Conservation (phyloP, 352 stramenopile species). For the Globisporangium echinulatum region DNA sequence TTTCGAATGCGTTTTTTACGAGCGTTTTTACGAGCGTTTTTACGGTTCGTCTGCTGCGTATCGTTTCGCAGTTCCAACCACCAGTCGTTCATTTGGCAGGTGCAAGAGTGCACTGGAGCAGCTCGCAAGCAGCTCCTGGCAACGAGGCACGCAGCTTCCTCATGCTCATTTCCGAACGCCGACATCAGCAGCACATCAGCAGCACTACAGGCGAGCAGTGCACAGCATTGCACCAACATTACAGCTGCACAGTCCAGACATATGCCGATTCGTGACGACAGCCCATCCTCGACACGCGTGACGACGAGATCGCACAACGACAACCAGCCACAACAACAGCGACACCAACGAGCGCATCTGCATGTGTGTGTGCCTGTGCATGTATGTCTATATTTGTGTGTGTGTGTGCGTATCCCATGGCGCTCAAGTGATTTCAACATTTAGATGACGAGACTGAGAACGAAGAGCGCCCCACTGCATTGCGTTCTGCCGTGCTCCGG, state of each 20-base stretch:
- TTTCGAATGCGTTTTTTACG: neutral
- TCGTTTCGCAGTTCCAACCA: slow-evolving; percentile 4
- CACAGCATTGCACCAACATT: too few relatives aligned
- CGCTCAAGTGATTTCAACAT: slow-evolving; percentile 86
- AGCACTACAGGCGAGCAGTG: neutral
- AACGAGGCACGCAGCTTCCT: neutral
- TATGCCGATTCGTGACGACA: too few relatives aligned
- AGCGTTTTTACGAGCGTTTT: neutral
- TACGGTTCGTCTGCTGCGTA: neutral
- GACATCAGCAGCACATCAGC: neutral
- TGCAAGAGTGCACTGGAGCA: too few relatives aligned
- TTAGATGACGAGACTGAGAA: slow-evolving; percentile 91
- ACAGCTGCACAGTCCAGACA: too few relatives aligned
- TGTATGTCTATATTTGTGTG: slow-evolving; percentile 2
- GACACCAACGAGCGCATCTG: neutral
- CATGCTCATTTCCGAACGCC: neutral
- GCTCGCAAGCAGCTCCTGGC: too few relatives aligned
- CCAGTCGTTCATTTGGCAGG: neutral
- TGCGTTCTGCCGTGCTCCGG: slow-evolving; percentile 76
- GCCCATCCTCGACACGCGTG: too few relatives aligned
- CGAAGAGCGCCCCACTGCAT: slow-evolving; percentile 48
- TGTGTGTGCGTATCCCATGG: slow-evolving; percentile 3
- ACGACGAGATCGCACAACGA: neutral
- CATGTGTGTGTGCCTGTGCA: neutral
- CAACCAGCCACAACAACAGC: neutral